Base-by-base conservation (phyloP, 2,329 filamentous ascomycete genomes). In the Colletotrichum costaricense region DNA sequence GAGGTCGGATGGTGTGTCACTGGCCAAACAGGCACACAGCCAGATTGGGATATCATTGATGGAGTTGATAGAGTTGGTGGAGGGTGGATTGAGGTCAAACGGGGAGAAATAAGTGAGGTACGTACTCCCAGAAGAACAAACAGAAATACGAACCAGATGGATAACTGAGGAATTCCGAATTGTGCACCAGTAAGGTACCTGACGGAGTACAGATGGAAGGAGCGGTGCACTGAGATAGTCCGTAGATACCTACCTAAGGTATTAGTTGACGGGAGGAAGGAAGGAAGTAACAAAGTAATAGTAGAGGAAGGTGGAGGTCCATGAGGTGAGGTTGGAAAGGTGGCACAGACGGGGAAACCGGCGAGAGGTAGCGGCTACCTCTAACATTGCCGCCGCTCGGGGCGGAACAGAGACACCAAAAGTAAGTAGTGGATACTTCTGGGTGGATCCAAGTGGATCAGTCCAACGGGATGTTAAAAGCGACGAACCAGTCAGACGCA, bases 271-370 rank as follows among this genome's bases (percentile, higher is more conserved):
- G 57, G 30, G 9, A 54, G n/a, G 22, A 46, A 62, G 66, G 60
- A 46, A 62, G 66, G 60, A 71, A 56, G 33, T 49, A 65, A 65
- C 46, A 22, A 52, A 55, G 65, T 60, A 64, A 19, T n/a, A n/a
- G 16, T 8, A 14, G 38, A 42, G 42, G 42, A 49, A 55, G 55
- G 24, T 57, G 9, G 58, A 62, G 49, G n/a, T 24, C n/a, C 60
- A 73, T 70, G 72, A 72, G 38, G 72, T 72, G 69, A 74, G 59
- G 68, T 74, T 74, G 60, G 52, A 60, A 62, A 67, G 63, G 68
- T 67, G 72, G 68, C 63, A 72, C 56, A 63, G 72, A 68, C 67
- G 63, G 60, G 71, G 35, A 52, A 72, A 68, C 46, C 72, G 54
- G 38, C 38, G 19, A 63, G 22, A 72, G 57, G 72, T 74, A 71